Evolutionary conservation across 257 asterid genomes (phyloP), one percentile per base, ranked within the genome.

Genomic region (Nicotiana obtusifolia): DNA sequence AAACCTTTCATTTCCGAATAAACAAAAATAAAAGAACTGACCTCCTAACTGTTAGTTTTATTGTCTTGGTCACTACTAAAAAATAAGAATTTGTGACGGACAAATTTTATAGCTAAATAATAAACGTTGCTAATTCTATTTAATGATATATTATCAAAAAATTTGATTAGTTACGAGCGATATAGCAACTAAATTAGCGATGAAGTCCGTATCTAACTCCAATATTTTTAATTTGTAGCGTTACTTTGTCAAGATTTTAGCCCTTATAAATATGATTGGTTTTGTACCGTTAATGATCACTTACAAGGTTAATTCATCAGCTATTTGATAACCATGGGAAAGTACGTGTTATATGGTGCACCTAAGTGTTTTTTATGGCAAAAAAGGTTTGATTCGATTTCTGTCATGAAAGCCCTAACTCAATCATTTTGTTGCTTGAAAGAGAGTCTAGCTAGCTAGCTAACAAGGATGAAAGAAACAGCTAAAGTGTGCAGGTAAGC

Each of bases 351-450:
- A 11, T 22, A 69, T 41, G 57, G 49, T 11, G 5, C 31, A 71
- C 60, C 78, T n/a, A 14, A 71, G 78, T 71, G 78, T 44, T 71
- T 71, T 35, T 71, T 71, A 71, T 71, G 59, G 78, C 60, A n/a
- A 13, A 64, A 15, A 30, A 20, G 11, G 5, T 4, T 17, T 17
- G 61, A 56, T 53, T 53, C 59, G 7, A 17, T 16, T 56, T 56
- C 61, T 56, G 10, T 56, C 7, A 56, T 16, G 22, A 22, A 68
- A 37, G 10, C 24, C 20, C 20, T 14, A 14, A 11, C 59, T 41
- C 41, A 41, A 41, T 71, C 59, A 71, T 20, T 41, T 9, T 41
- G 78, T 41, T n/a, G 31, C 31, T 68, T 68, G 41, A 69, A 24
- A 62, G 15, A 5, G 20, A 7, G 7, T 41, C 13, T 41, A 1